Evolutionary conservation across 331 rosid genomes (phyloP).

Genomic region (Telfairia occidentalis): DNA sequence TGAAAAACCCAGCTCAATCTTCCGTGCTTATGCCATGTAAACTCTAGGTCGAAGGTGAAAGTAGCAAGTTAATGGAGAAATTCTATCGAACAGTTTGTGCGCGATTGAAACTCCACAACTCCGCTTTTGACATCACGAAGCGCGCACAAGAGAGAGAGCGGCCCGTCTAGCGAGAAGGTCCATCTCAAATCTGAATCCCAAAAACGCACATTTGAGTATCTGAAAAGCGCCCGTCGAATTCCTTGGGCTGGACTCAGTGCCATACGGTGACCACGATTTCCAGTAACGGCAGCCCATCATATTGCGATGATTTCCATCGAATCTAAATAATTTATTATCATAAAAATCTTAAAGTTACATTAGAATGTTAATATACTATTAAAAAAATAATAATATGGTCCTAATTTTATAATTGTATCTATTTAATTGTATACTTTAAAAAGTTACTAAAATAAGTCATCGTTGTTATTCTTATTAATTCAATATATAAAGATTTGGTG

Average conservation of each 20-base stretch:
- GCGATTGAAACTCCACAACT: not conserved
- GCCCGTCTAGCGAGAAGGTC: not conserved
- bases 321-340: too few species aligned
- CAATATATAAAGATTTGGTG: too few species aligned
- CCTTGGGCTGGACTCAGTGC: not conserved
- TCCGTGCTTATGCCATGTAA: not conserved
- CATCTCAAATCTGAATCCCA: not conserved
- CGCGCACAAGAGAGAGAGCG: not conserved
- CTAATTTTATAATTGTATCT: too few species aligned
- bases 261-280: not conserved
- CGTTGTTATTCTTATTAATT: too few species aligned
- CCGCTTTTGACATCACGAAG: not conserved
- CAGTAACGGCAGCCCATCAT: not conserved
- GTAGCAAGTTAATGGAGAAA: not conserved
- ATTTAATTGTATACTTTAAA: too few species aligned
- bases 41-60: not conserved
- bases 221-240: not conserved
- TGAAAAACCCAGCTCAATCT: not conserved
- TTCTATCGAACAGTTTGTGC: conserved; percentile 18
- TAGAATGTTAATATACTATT: too few species aligned
- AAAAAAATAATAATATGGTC: too few species aligned
- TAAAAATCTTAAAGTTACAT: too few species aligned
- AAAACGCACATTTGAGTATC: not conserved
- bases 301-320: too few species aligned
- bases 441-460: too few species aligned